A percentile compares a stretch with the other conserved stretches of the same genome.
These are phyloP conservation scores for Phytophthora tubulina DNA, from an alignment of 352 stramenopile genomes.

Conservation along the genomic window DNA sequence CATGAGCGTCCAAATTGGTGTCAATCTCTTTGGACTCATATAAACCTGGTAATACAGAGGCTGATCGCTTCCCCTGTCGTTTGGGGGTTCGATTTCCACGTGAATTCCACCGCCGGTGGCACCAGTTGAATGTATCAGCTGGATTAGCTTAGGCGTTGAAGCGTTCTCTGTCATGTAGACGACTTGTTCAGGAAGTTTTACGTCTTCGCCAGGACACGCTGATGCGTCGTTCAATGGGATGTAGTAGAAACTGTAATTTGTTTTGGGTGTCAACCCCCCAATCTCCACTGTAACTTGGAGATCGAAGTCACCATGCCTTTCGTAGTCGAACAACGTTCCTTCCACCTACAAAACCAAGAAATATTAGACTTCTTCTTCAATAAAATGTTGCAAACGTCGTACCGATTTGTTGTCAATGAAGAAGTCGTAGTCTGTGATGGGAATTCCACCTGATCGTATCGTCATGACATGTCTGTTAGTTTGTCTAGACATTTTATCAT, in stretches of 20 bases:
- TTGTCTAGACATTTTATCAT: not conserved
- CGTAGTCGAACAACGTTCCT: conserved; percentile 43
- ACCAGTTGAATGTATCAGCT: conserved; percentile 44
- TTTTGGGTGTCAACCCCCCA: conserved; percentile 49
- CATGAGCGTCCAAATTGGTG: conserved; percentile 44
- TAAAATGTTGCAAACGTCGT: not conserved
- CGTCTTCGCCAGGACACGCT: conserved; percentile 29
- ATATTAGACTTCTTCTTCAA: not conserved
- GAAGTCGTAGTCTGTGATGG: conserved; percentile 47
- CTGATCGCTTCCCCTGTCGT: conserved; percentile 49
- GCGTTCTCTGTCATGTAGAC: conserved; percentile 40
- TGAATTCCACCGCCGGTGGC: conserved; percentile 64
- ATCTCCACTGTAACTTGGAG: conserved; percentile 57
- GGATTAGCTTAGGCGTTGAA: conserved; percentile 35
- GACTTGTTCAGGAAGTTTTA: conserved; percentile 5
- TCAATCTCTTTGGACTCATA: conserved; percentile 42
- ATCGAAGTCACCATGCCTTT: conserved; percentile 30
- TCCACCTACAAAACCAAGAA: conserved; percentile 27
- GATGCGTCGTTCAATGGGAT: conserved; percentile 62
- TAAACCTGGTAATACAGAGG: conserved; percentile 64
- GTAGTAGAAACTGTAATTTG: conserved; percentile 54
- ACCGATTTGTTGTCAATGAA: conserved; percentile 48
- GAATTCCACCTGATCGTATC: conserved; percentile 39
- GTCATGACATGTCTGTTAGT: not conserved
- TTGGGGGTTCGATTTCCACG: conserved; percentile 50